Evolutionary conservation across 768 basidiomycete species (phyloP).

Genomic region (Lepiota venenata): DNA sequence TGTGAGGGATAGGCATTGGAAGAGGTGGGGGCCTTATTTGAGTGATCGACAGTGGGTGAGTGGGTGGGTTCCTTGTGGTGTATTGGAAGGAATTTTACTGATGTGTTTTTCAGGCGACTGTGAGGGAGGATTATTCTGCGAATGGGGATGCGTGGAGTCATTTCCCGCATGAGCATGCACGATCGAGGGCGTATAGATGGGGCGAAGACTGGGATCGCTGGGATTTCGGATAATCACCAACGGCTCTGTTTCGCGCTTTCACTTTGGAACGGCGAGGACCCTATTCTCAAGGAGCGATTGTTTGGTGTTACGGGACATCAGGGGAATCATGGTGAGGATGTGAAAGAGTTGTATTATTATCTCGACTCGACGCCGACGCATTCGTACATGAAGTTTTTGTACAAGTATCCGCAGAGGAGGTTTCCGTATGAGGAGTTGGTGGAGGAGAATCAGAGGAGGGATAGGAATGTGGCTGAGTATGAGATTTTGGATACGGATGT

Average conservation of each 20-base stretch:
- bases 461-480: constrained; percentile 84
- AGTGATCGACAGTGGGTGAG: constrained; percentile 96
- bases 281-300: constrained; percentile 93
- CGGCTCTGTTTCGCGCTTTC: constrained; percentile 87
- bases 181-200: constrained; percentile 96
- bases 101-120: constrained; percentile 71
- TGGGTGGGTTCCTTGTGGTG: constrained; percentile 2
- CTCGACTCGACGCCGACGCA: constrained; percentile 98
- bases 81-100: neutral
- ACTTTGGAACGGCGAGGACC: constrained; percentile 93
- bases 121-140: constrained; percentile 96
- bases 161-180: constrained; percentile 91
- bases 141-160: constrained; percentile 96
- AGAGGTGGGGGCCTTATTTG: constrained; percentile 98
- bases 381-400: constrained; percentile 99
- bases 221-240: constrained; percentile 96
- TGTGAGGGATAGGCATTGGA: constrained; percentile 86
- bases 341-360: constrained; percentile 99
- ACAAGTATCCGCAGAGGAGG: constrained; percentile 94
- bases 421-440: constrained; percentile 96
- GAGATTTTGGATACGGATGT: constrained; percentile 91
- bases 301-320: constrained; percentile 97
- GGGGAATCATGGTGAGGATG: constrained; percentile 99
- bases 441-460: constrained; percentile 75
- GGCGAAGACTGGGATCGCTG: constrained; percentile 98